Evolutionary conservation across 1,284 basidiomycete genomes (phyloP), one percentile per base, ranked within the genome.

Genomic region (Malassezia nana): DNA sequence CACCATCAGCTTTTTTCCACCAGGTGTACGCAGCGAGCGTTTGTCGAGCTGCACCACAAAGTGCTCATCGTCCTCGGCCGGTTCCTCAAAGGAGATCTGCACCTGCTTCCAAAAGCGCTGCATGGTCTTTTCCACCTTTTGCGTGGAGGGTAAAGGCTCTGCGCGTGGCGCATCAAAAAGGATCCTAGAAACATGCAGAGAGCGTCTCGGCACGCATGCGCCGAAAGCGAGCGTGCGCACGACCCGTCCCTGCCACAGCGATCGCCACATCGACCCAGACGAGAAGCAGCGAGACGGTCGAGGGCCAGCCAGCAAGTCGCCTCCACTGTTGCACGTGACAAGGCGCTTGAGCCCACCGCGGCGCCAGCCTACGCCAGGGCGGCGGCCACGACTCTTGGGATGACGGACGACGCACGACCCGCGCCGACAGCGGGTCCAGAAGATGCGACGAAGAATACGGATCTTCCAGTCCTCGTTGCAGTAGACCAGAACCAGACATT

Each of bases 11-110:
- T 79, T 79, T 31, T 83, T 81, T 6, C 91, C 90, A 0, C 78
- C 80, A 0, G 92, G 90, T 15, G 92, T 96, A 74, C 87, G 89
- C 52, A 98, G 79, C 0, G 86, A 78, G 24, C 89, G 82, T 57
- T 82, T 81, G 78, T 98, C 92, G 44, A 98, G 79, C 5, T 84
- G 85, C 35, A 96, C 80, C 25, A 33, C 6, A 39, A 50, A 59
- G 51, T 46, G 26, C 50, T 60, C 6, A 39, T 30, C 7, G 55
- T 52, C 9, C 45, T 55, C 25, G 1, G 28, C 22, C 29, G 25
- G 9, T 39, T 35, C 30, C 30, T 47, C 44, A 9, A 33, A 46
- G 5, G 44, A 41, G 3, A 57, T 22, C 20, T n/a, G 9, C n/a
- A 67, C 65, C 0, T 55, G 56, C 48, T 67, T 67, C 65, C 65